These are phyloP conservation scores for Phialophora verrucosa DNA, from an alignment of 2,329 filamentous ascomycete species.

Conservation along the genomic window DNA sequence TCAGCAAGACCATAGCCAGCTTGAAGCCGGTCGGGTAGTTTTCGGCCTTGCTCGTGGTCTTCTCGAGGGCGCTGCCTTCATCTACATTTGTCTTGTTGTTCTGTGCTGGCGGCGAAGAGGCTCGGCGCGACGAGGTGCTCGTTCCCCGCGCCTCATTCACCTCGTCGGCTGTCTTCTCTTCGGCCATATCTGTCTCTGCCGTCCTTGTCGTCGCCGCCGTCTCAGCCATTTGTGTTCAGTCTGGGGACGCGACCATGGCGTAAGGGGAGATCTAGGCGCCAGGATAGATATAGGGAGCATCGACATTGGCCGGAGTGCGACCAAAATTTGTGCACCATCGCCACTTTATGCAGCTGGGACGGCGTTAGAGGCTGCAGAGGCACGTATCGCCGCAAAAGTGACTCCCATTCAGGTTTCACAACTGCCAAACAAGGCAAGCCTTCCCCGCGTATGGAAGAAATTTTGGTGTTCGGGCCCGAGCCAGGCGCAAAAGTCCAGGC, in stretches of 20 bases:
- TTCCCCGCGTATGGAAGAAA: neutral
- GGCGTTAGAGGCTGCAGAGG: neutral
- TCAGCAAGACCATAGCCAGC: conserved; percentile 7
- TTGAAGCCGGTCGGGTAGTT: conserved; percentile 15
- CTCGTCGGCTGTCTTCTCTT: neutral
- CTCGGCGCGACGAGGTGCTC: neutral
- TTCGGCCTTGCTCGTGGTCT: conserved; percentile 20
- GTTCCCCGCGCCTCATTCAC: neutral
- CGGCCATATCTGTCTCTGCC: neutral
- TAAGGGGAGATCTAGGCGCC: neutral
- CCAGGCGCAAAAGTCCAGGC: neutral
- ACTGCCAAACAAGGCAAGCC: neutral
- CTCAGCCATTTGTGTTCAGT: neutral
- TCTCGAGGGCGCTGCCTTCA: conserved; percentile 4
- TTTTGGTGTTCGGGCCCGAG: neutral
- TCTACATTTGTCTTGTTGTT: neutral
- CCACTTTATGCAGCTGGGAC: neutral
- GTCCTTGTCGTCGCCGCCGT: neutral
- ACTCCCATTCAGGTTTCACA: neutral
- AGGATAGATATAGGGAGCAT: neutral
- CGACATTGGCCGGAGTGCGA: neutral
- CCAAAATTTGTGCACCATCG: neutral
- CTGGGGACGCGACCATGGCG: neutral
- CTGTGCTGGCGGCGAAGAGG: neutral
- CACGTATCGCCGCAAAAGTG: neutral